A percentile compares a stretch with the other conserved stretches of the same genome.
Conservation (phyloP, 2,329 filamentous ascomycete genomes). For the Phaeosphaeriaceae sp. region DNA sequence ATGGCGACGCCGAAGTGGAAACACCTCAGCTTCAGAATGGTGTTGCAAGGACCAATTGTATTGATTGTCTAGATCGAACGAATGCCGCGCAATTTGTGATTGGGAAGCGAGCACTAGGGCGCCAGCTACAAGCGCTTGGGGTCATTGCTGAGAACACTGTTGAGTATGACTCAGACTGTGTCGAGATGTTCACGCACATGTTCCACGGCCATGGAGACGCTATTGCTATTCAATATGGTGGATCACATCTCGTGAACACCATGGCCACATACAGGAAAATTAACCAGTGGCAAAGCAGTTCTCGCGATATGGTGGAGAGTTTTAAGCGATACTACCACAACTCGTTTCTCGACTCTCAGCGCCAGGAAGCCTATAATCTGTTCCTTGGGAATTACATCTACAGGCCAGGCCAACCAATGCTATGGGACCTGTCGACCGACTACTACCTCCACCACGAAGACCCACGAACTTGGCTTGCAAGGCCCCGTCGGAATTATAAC, state of each 20-base stretch:
- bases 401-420: constrained; percentile 84
- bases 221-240: constrained; percentile 96
- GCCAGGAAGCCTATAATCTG: constrained; percentile 96
- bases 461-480: constrained; percentile 74
- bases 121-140: constrained; percentile 90
- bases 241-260: constrained; percentile 96
- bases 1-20: constrained; percentile 75
- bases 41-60: constrained; percentile 93
- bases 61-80: constrained; percentile 95
- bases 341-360: constrained; percentile 95
- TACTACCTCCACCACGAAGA: constrained; percentile 94
- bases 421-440: constrained; percentile 94
- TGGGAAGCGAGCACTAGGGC: constrained; percentile 88
- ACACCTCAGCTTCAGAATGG: constrained; percentile 83
- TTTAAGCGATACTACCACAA: constrained; percentile 99
- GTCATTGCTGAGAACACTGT: constrained; percentile 80
- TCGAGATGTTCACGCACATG: constrained; percentile 98
- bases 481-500: constrained; percentile 75
- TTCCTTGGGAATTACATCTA: constrained; percentile 97
- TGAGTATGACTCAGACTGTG: constrained; percentile 92
- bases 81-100: constrained; percentile 99
- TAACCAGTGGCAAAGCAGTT: constrained; percentile 98
- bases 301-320: constrained; percentile 97
- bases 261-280: constrained; percentile 99
- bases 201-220: constrained; percentile 96